These are phyloP conservation scores for Raddia distichophylla DNA, from an alignment of 176 grass and related monocot genomes.

Conservation along the genomic window DNA sequence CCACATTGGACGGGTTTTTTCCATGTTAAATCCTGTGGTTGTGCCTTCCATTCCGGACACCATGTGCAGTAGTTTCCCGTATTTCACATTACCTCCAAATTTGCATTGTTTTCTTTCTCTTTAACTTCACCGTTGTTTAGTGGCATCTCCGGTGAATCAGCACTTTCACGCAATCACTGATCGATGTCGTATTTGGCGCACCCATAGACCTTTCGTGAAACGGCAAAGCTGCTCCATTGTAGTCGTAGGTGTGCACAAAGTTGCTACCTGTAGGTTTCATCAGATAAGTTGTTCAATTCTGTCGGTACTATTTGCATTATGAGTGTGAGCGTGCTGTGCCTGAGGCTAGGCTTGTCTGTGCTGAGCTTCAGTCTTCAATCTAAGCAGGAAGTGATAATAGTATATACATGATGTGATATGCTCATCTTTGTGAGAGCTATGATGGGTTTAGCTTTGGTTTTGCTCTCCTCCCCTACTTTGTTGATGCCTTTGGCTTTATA, in stretches of 20 bases:
- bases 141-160: constrained; percentile 21
- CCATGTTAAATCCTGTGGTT: too few relatives aligned
- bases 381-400: constrained; percentile 31
- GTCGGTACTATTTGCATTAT: constrained; percentile 4
- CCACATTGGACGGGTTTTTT: too few relatives aligned
- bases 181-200: neutral
- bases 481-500: constrained; percentile 50
- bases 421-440: constrained; percentile 39
- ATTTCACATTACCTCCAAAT: constrained; percentile 12
- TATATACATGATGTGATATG: constrained; percentile 36
- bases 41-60: too few relatives aligned
- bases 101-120: constrained; percentile 5
- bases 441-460: constrained; percentile 52
- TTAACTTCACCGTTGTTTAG: neutral
- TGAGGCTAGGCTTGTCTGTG: neutral
- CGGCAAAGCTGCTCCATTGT: constrained; percentile 33
- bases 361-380: constrained; percentile 12
- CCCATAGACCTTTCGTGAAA: neutral
- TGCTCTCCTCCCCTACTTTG: constrained; percentile 43
- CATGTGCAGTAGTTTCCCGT: constrained; percentile 47
- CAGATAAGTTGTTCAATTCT: neutral
- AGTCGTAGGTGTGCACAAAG: constrained; percentile 20
- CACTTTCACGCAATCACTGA: neutral
- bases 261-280: constrained; percentile 27
- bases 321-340: constrained; percentile 9